Base-by-base conservation (phyloP, 2,329 filamentous ascomycete genomes). In the Elsinoe australis region DNA sequence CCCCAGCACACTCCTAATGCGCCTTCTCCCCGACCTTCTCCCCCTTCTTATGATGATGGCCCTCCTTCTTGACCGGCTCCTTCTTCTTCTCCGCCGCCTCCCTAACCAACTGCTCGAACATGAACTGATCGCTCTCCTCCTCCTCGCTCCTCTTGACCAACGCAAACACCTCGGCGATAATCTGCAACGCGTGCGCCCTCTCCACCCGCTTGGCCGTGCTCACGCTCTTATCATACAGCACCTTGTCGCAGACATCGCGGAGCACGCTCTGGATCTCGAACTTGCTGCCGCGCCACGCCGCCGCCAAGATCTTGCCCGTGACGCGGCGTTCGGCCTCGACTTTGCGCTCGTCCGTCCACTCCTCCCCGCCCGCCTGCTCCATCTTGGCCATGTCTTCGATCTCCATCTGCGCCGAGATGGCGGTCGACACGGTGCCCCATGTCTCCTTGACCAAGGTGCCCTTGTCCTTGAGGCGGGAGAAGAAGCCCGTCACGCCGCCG, bases 371-470 rank as follows among this genome's bases (percentile, higher is more conserved):
- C 61, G 83, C 82, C 72, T 95, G 86, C 71, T 98, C 92, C 68
- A 90, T 75, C 65, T 90, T 88, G 48, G 88, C 89, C 92, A 98
- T 96, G 67, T 95, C 90, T 71, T 98, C 90, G 80, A 98, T 95
- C 52, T 89, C 95, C 72, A 95, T 84, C 71, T 98, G 92, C 19
- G 92, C 92, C 62, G 95, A 89, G 55, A 98, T 94, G 31, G 92
- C 92, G 45, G 87, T 94, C 54, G 82, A 88, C 63, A 98, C 95
- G 22, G 92, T 98, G 62, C 86, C 90, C 92, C 92, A 98, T 1
- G 92, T 96, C 62, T 98, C 92, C 74, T 96, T 96, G 59, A 94
- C 88, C 53, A 96, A 77, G 2, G 84, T 92, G 53, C 90, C 90
- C 79, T 96, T 96, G 67, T 98, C 92, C 71, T 92, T 94, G 58